A percentile compares a stretch with the other conserved stretches of the same genome.
Evolutionary conservation across 2,329 filamentous ascomycete genomes (phyloP).

Genomic region (Arthrocladium fulminans): DNA sequence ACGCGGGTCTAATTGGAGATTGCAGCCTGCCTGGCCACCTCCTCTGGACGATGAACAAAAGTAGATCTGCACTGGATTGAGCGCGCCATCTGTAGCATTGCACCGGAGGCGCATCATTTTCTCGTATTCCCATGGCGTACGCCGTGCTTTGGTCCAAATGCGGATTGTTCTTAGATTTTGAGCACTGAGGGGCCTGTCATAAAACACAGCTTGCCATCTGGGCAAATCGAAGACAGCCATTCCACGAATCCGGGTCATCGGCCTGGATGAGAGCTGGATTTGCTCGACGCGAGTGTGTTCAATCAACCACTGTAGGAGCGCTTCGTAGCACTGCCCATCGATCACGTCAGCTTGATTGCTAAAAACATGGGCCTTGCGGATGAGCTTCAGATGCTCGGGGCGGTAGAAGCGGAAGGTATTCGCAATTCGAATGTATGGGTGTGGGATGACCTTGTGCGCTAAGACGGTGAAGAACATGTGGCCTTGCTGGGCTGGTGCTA

Average conservation of each 20-base stretch:
- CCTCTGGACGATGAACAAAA: slow-evolving; percentile 1
- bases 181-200: not conserved
- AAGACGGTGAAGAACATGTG: slow-evolving; percentile 8
- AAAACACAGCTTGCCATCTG: not conserved
- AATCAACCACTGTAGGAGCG: slow-evolving; percentile 16
- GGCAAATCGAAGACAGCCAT: not conserved
- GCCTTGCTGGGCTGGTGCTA: slow-evolving; percentile 8
- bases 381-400: slow-evolving; percentile 12
- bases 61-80: slow-evolving; percentile 4
- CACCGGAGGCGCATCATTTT: slow-evolving; percentile 1
- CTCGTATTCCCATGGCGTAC: slow-evolving; percentile 1
- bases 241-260: slow-evolving; percentile 16
- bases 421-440: not conserved
- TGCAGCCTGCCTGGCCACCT: not conserved
- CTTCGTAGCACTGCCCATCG: slow-evolving; percentile 15
- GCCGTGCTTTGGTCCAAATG: not conserved
- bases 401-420: slow-evolving; percentile 3
- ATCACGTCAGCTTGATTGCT: slow-evolving; percentile 14
- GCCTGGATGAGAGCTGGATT: slow-evolving; percentile 11
- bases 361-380: slow-evolving; percentile 10
- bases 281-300: slow-evolving; percentile 11
- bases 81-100: not conserved
- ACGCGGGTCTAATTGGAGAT: not conserved
- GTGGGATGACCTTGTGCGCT: not conserved
- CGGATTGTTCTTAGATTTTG: not conserved